These are phyloP conservation scores for Spathaspora sp. DNA, from an alignment of 805 yeast genomes.

Conservation along the genomic window DNA sequence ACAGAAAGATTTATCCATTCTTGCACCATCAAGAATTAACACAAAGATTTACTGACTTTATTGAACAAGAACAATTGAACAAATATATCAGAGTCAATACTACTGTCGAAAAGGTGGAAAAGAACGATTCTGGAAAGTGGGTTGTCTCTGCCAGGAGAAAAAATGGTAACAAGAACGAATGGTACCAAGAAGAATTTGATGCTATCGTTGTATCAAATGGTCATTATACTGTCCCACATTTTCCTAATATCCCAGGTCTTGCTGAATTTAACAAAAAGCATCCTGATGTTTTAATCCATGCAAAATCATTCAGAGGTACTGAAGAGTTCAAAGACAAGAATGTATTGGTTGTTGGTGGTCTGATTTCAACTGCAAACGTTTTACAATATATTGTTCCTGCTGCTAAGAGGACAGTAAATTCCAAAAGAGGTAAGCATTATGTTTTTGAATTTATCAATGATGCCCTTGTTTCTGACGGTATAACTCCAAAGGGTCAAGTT, in stretches of 20 bases:
- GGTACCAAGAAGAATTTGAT: constrained; percentile 52
- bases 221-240: constrained; percentile 56
- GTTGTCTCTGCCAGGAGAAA: constrained; percentile 19
- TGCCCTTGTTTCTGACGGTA: constrained; percentile 33
- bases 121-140: constrained; percentile 37
- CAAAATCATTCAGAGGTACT: constrained; percentile 52
- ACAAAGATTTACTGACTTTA: constrained; percentile 22
- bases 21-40: constrained; percentile 32
- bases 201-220: constrained; percentile 66
- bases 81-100: constrained; percentile 35
- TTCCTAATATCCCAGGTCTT: constrained; percentile 56
- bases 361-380: constrained; percentile 41
- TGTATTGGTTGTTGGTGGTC: constrained; percentile 42
- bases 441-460: constrained; percentile 33
- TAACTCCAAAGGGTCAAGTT: constrained; percentile 26
- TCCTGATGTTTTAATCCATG: constrained; percentile 52
- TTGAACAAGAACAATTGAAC: constrained; percentile 21
- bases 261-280: constrained; percentile 38
- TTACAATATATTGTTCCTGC: constrained; percentile 35
- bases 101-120: constrained; percentile 34
- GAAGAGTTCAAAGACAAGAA: constrained; percentile 39
- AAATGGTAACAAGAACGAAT: constrained; percentile 16
- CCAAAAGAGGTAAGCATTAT: constrained; percentile 24
- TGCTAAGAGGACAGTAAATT: constrained; percentile 21
- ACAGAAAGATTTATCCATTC: constrained; percentile 32